Evolutionary conservation across 2,329 filamentous ascomycete species (phyloP), one percentile per base, ranked within the genome.

Genomic region (Sclerotinia sclerotiorum): DNA sequence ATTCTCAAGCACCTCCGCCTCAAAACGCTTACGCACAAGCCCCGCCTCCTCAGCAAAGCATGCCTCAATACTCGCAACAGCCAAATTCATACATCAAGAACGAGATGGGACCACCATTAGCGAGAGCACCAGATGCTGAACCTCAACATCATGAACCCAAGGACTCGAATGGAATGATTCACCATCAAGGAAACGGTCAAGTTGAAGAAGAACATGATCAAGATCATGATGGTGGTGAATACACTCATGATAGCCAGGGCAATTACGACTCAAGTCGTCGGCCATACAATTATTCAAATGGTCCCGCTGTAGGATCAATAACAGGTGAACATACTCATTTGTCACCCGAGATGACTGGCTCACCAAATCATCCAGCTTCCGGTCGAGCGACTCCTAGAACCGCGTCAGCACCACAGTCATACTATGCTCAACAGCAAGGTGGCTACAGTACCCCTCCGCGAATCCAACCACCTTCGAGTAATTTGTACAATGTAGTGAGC

Each of bases 381-480:
- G 93, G 93, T 46, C 88, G 93, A 70, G 92, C 93, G 48, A 97
- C 93, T 27, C 93, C 94, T 15, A 88, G 94, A 73, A 96, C 92
- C 0, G 87, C 92, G 5, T 84, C 87, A 13, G 85, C 90, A 0
- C 84, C 88, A 49, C 90, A 91, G 73, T 83, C 88, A 2, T 92
- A 93, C 79, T 97, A 96, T 80, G 79, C 85, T 7, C 86, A 86
- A 70, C 83, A 84, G 77, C 79, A 84, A 63, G 79, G 81, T 57
- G 80, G 81, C 35, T 97, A 96, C 80, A 90, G 84, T 77, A 94
- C 92, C 0, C 90, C 94, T 61, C 93, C 93, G 29, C 89, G 93
- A 54, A 83, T 86, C 11, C 82, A 84, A 68, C 84, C 88, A 69
- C 85, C 90, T 4, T 89, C 91, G 0, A 94, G 92, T 82, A 96